Evolutionary conservation across 345 rosid species (phyloP).

Genomic region (Erysimum cheiranthoides): DNA sequence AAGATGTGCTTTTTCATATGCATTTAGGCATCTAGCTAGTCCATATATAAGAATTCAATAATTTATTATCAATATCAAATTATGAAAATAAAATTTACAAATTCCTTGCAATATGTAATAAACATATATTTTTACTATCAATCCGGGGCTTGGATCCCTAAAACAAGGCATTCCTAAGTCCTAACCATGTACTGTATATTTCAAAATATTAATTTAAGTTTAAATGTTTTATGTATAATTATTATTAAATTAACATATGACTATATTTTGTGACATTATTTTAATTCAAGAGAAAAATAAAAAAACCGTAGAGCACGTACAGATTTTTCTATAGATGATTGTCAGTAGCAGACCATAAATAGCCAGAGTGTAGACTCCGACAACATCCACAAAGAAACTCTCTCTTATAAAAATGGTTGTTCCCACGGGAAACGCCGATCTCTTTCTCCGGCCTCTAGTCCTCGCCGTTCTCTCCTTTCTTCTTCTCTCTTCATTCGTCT

Average conservation of each 20-base stretch:
- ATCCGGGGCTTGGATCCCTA: not conserved
- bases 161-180: not conserved
- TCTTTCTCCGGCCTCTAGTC: constrained; percentile 36
- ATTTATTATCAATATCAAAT: not conserved
- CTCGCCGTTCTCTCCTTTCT: constrained; percentile 44
- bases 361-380: constrained; percentile 23
- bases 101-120: not conserved
- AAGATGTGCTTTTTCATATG: not conserved
- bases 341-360: constrained; percentile 35
- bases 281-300: not conserved
- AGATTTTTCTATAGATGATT: constrained; percentile 14
- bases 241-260: not conserved
- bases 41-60: not conserved
- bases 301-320: constrained; percentile 27
- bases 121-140: not conserved
- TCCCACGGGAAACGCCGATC: constrained; percentile 29
- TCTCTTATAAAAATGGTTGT: constrained; percentile 32
- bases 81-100: not conserved
- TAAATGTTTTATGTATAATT: not conserved
- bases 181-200: not conserved
- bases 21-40: too few species aligned
- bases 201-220: not conserved
- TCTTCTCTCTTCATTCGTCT: constrained; percentile 52
- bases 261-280: not conserved
- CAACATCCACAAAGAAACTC: constrained; percentile 26